phyloP scores from a whole-genome alignment of 495 filamentous ascomycete genomes.

The Evansstolkia leycettana region DNA sequence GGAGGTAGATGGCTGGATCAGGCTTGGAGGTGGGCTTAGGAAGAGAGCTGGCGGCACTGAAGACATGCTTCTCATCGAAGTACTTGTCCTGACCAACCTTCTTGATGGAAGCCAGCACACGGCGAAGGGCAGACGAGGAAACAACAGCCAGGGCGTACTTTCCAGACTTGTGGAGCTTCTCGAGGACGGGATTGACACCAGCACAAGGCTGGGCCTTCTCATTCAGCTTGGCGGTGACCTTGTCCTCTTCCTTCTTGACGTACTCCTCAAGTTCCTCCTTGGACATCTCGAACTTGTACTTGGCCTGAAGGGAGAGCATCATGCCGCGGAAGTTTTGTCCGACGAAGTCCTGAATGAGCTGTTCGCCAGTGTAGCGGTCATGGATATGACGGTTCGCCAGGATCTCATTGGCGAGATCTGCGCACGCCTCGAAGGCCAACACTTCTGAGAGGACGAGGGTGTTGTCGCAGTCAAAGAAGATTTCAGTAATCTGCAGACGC shows the following conservation, averaged over 20 bases:
- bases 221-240: slow-evolving; percentile 69
- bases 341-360: slow-evolving; percentile 80
- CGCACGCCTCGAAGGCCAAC: slow-evolving; percentile 88
- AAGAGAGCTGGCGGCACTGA: slow-evolving; percentile 73
- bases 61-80: slow-evolving; percentile 64
- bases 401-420: slow-evolving; percentile 87
- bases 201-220: slow-evolving; percentile 60
- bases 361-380: slow-evolving; percentile 65
- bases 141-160: slow-evolving; percentile 77
- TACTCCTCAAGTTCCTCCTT: slow-evolving; percentile 61
- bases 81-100: slow-evolving; percentile 72
- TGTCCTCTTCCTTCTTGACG: slow-evolving; percentile 68
- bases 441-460: slow-evolving; percentile 88
- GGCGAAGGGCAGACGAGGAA: slow-evolving; percentile 62
- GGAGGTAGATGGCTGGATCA: slow-evolving; percentile 83
- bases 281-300: slow-evolving; percentile 58
- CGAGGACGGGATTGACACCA: slow-evolving; percentile 58
- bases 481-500: slow-evolving; percentile 50
- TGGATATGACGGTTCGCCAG: slow-evolving; percentile 50
- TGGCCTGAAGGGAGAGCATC: slow-evolving; percentile 62
- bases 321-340: slow-evolving; percentile 96
- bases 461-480: slow-evolving; percentile 98
- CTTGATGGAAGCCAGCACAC: slow-evolving; percentile 68
- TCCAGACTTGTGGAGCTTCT: slow-evolving; percentile 44
- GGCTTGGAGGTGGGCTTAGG: slow-evolving; percentile 76